These are phyloP conservation scores for Kluyveromyces sp. DNA, from an alignment of 1,139 yeast species.

Conservation along the genomic window DNA sequence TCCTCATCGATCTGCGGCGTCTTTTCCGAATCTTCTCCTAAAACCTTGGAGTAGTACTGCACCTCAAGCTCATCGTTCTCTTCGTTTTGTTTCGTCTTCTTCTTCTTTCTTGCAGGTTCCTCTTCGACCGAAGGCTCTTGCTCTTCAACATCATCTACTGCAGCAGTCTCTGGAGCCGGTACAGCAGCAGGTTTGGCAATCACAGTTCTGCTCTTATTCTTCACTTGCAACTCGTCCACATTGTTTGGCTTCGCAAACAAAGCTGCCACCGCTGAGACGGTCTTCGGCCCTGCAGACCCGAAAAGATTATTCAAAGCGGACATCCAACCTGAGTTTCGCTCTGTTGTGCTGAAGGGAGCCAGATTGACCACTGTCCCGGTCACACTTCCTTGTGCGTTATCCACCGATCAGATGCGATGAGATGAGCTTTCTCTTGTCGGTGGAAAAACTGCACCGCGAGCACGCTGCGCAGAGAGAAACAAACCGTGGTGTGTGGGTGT, in stretches of 20 bases:
- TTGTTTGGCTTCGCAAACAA: conserved; percentile 22
- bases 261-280: conserved; percentile 19
- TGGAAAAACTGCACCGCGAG: not conserved
- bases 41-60: conserved; percentile 39
- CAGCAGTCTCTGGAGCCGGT: conserved; percentile 16
- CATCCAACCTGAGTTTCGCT: conserved; percentile 23
- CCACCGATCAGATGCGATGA: not conserved
- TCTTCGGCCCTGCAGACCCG: conserved; percentile 25
- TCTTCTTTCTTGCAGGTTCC: conserved; percentile 14
- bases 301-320: conserved; percentile 40
- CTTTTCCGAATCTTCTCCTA: conserved; percentile 29
- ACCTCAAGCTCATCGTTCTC: conserved; percentile 45
- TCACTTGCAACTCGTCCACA: conserved; percentile 21
- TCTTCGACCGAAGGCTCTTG: conserved; percentile 8
- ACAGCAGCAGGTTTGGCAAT: conserved; percentile 22
- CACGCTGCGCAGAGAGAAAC: not conserved
- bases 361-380: too few relatives aligned
- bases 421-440: not conserved
- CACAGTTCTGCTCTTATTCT: conserved; percentile 22
- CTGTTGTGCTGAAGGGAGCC: not conserved
- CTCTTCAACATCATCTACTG: conserved; percentile 10
- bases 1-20: not conserved
- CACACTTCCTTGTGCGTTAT: too few relatives aligned
- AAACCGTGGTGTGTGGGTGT: not conserved
- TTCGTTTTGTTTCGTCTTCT: conserved; percentile 30